Conservation (phyloP, 305 asterid species). For the Plantago coronopus region DNA sequence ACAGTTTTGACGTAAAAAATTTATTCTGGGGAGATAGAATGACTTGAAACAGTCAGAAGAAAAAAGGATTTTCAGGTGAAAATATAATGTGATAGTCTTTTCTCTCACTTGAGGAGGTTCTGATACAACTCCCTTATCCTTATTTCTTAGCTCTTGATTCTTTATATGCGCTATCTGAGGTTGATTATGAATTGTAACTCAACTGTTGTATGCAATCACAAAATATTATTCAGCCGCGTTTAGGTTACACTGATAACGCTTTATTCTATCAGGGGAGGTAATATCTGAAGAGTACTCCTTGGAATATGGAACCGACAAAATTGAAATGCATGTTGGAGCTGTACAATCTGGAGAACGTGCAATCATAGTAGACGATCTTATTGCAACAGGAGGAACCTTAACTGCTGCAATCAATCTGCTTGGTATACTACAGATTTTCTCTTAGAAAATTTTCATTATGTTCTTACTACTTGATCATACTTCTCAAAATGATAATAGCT, state of each 20-base stretch:
- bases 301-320: conserved; percentile 85
- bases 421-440: conserved; percentile 40
- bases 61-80: background rate
- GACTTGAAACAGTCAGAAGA: too few species aligned
- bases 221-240: background rate
- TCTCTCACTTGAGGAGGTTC: background rate
- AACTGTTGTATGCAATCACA: conserved; percentile 1
- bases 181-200: conserved; percentile 5
- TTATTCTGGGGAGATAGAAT: too few species aligned
- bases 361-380: conserved; percentile 78
- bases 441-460: conserved; percentile 1
- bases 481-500: conserved; percentile 1
- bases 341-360: conserved; percentile 84
- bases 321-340: conserved; percentile 99
- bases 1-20: too few species aligned
- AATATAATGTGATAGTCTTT: background rate
- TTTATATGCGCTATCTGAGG: too few species aligned
- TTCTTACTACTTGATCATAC: background rate
- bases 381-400: conserved; percentile 94
- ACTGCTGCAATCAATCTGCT: conserved; percentile 79
- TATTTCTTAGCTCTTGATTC: background rate
- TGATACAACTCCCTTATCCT: background rate
- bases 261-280: conserved; percentile 61
- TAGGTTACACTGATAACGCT: conserved; percentile 1
- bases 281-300: conserved; percentile 88